These are phyloP conservation scores for Pseudogymnoascus pannorum DNA, from an alignment of 2,329 filamentous ascomycete species.

Conservation along the genomic window DNA sequence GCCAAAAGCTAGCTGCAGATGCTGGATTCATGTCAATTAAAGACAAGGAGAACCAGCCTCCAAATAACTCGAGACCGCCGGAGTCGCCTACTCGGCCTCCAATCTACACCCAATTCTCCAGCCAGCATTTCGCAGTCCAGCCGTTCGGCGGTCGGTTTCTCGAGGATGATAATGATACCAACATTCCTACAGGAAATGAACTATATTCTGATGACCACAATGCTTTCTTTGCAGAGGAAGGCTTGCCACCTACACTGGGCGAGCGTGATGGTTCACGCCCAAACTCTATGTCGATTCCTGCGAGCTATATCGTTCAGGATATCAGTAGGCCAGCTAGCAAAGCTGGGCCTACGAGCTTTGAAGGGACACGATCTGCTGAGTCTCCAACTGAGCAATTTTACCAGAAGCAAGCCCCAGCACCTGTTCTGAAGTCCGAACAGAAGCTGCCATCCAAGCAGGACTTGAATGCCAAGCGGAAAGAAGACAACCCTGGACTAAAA, in stretches of 20 bases:
- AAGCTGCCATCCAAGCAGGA: not conserved
- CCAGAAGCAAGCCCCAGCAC: not conserved
- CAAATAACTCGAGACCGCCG: slow-evolving; percentile 40
- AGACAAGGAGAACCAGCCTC: slow-evolving; percentile 78
- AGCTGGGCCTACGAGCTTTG: not conserved
- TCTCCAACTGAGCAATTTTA: slow-evolving; percentile 1
- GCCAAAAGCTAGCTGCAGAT: slow-evolving; percentile 46
- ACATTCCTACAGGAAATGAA: slow-evolving; percentile 27
- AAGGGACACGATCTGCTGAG: not conserved
- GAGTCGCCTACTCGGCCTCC: slow-evolving; percentile 45
- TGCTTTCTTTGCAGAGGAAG: slow-evolving; percentile 6
- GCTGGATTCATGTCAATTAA: slow-evolving; percentile 45
- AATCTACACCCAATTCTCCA: slow-evolving; percentile 71
- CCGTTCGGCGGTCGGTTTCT: slow-evolving; percentile 32
- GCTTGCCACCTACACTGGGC: slow-evolving; percentile 22
- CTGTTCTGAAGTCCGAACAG: not conserved
- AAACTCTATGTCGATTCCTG: slow-evolving; percentile 28
- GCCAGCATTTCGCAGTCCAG: slow-evolving; percentile 30
- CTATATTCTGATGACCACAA: slow-evolving; percentile 23
- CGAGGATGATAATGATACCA: slow-evolving; percentile 29
- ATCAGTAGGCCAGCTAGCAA: slow-evolving; percentile 23
- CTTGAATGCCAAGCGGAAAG: not conserved
- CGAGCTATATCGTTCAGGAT: slow-evolving; percentile 29
- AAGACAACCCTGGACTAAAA: slow-evolving; percentile 3
- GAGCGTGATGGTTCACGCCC: slow-evolving; percentile 23